Conservation (phyloP, 805 yeast species). For the Ogataea pignaliae region DNA sequence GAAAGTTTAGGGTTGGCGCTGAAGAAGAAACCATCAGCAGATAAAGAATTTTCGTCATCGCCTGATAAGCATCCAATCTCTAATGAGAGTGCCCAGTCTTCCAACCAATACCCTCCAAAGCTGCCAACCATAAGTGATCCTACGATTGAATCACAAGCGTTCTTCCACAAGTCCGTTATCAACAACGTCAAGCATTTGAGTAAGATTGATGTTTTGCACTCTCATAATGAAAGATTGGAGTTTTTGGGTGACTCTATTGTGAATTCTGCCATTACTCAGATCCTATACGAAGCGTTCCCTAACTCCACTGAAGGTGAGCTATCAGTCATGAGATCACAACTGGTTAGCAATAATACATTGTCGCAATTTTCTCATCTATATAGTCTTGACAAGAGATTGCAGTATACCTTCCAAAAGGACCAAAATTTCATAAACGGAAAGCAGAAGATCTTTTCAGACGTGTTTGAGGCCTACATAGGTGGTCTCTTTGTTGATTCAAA, state of each 20-base stretch:
- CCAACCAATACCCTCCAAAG: constrained; percentile 52
- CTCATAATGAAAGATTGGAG: constrained; percentile 85
- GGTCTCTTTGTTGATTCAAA: constrained; percentile 62
- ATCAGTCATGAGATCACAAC: constrained; percentile 60
- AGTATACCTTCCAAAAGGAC: constrained; percentile 37
- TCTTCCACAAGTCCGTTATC: constrained; percentile 73
- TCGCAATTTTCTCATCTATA: constrained; percentile 67
- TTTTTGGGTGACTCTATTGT: constrained; percentile 87
- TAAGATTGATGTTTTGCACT: constrained; percentile 50
- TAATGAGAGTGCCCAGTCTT: background rate
- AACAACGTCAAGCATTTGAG: constrained; percentile 53
- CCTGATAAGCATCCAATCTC: background rate
- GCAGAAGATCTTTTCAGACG: constrained; percentile 78
- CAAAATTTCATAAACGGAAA: constrained; percentile 44
- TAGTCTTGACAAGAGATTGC: constrained; percentile 56
- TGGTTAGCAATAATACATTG: constrained; percentile 71
- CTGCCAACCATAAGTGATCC: constrained; percentile 64
- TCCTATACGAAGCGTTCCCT: constrained; percentile 65
- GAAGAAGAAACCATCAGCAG: constrained; percentile 2
- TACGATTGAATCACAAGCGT: constrained; percentile 61
- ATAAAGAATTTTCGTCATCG: too few species aligned
- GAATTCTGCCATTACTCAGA: constrained; percentile 63
- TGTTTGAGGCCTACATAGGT: constrained; percentile 91
- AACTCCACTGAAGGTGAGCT: constrained; percentile 75
- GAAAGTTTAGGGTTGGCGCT: constrained; percentile 13